Base-by-base conservation (phyloP, 352 stramenopile species). In the Phytopythium boreale region DNA sequence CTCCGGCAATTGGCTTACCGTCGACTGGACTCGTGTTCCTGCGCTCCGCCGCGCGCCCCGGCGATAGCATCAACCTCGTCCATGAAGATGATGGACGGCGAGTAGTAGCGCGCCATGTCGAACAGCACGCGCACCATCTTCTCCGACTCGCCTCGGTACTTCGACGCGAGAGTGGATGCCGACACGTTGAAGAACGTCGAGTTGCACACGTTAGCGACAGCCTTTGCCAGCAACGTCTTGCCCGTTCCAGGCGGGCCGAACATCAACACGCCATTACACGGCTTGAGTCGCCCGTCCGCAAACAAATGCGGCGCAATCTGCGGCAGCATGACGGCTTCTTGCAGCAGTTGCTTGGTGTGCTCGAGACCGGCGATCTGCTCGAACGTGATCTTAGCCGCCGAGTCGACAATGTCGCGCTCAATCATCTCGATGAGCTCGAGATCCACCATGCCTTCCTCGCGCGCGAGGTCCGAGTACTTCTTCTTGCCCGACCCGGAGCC, bases 171-270 rank as follows among this genome's bases (percentile, higher is more conserved):
- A 24, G 84, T 97, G 7, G 90, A 97, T 31, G 88, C 86, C 36
- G 83, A 96, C 41, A 99, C 96, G 68, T 99, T 99, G 77, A 99
- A 99, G 77, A 99, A 99, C 4, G 96, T 99, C 10, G 96, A 97
- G 53, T 96, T 90, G 77, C 95, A 99, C 62, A 99, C 96, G 36
- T 96, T 95, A 3, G 96, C 96, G 15, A 98, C 90, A 2, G 91
- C 92, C 67, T 95, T 93, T 17, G 89, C 86, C 14, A 96, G 71
- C 31, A 97, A 69, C 14, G 91, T 97, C 69, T 97, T 97, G 61
- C 91, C 91, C 26, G 90, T 97, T 57, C 91, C 91, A 4, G 91
- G 90, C 6, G 89, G 91, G 0, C 88, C 87, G 68, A 95, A 95
- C 81, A 95, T 91, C 24, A 95, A 68, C 27, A 95, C 79, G 6